These are phyloP conservation scores for Colletotrichum horii DNA, from an alignment of 2,329 filamentous ascomycete genomes.

Conservation along the genomic window DNA sequence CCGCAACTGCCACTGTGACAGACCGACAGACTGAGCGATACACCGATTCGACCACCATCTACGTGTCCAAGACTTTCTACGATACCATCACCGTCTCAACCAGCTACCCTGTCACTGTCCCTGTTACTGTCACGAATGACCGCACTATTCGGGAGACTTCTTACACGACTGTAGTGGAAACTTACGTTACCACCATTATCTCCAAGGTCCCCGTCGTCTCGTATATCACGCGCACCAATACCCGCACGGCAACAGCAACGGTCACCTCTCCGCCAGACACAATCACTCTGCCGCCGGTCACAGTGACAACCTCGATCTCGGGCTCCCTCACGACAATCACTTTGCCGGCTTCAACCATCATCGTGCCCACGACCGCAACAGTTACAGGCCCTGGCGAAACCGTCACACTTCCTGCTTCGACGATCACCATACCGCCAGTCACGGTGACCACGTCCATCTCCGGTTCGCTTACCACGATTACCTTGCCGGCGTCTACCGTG, in stretches of 20 bases:
- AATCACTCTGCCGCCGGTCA: background rate
- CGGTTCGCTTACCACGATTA: slow-evolving; percentile 11
- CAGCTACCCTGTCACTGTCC: slow-evolving; percentile 22
- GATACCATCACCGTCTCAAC: slow-evolving; percentile 22
- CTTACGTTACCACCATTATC: background rate
- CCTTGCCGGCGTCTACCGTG: slow-evolving; percentile 7
- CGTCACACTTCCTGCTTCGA: background rate
- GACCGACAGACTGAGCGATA: slow-evolving; percentile 6
- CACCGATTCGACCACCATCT: slow-evolving; percentile 8
- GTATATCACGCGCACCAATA: background rate
- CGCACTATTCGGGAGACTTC: slow-evolving; percentile 8
- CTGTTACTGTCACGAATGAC: slow-evolving; percentile 19
- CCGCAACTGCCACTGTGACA: slow-evolving; percentile 9
- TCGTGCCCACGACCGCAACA: background rate
- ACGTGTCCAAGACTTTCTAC: slow-evolving; percentile 6
- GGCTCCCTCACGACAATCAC: background rate
- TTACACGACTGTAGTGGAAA: slow-evolving; percentile 2
- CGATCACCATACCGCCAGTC: background rate
- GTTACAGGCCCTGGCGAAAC: background rate
- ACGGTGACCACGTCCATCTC: slow-evolving; percentile 29
- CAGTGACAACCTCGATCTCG: background rate
- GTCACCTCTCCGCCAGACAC: background rate
- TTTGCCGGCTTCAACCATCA: background rate
- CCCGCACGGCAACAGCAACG: background rate
- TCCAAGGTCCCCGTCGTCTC: background rate